These are phyloP conservation scores for Halocafeteria seosinensis DNA, from an alignment of 108 stramenopile genomes.

Conservation along the genomic window DNA sequence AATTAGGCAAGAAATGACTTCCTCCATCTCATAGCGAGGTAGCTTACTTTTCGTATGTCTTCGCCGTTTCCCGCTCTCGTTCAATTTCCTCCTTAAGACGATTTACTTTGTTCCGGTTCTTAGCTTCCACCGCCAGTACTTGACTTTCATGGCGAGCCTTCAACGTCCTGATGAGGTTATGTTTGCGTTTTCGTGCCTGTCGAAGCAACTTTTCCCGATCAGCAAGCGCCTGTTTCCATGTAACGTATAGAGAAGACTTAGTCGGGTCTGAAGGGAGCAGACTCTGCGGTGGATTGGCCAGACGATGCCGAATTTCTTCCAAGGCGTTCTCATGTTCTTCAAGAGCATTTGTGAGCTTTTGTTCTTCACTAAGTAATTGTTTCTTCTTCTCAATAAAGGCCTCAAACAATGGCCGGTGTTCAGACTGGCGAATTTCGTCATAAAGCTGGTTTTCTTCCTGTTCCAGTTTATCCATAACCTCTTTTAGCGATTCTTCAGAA, in stretches of 20 bases:
- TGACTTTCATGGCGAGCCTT: not conserved
- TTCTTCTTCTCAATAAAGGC: not conserved
- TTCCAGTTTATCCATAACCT: not conserved
- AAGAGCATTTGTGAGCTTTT: not conserved
- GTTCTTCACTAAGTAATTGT: not conserved
- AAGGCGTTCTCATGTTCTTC: conserved; percentile 1
- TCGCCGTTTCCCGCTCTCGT: not conserved
- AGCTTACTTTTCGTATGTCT: too few species aligned
- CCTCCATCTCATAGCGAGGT: too few species aligned
- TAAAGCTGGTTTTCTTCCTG: not conserved
- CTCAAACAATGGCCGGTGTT: not conserved
- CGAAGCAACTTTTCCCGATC: not conserved
- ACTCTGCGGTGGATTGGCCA: not conserved
- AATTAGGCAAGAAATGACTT: too few species aligned
- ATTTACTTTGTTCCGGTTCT: not conserved
- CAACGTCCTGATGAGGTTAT: not conserved
- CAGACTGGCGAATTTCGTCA: not conserved
- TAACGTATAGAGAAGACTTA: not conserved
- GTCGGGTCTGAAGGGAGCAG: not conserved
- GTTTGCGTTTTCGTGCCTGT: not conserved
- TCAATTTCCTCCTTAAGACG: not conserved
- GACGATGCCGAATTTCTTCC: not conserved
- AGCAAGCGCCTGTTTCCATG: not conserved
- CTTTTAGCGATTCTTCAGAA: not conserved
- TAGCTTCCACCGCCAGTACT: not conserved